phyloP scores from a whole-genome alignment of 2,329 filamentous ascomycete genomes.

The Neonectria sp. region DNA sequence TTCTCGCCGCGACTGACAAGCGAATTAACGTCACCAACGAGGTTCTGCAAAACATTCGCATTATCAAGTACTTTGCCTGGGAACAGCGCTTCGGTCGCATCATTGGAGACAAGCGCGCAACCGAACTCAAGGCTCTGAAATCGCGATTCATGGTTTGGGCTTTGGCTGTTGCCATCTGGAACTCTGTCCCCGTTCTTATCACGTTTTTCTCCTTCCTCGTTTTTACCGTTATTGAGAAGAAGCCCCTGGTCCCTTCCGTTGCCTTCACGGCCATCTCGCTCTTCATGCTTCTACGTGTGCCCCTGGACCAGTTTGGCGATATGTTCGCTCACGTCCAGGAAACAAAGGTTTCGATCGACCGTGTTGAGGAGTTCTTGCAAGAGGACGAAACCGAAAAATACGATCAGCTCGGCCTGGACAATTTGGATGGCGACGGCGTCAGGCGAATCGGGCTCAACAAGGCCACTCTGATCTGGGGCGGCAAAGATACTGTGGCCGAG shows the following conservation, averaged over 20 bases:
- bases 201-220: conserved; percentile 97
- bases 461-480: conserved; percentile 92
- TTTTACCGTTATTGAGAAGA: conserved; percentile 91
- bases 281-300: conserved; percentile 93
- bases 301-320: conserved; percentile 94
- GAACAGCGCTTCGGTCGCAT: conserved; percentile 90
- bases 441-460: conserved; percentile 87
- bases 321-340: conserved; percentile 99
- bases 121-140: conserved; percentile 84
- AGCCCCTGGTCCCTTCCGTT: conserved; percentile 90
- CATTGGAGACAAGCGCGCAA: conserved; percentile 88
- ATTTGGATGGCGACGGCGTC: conserved; percentile 77
- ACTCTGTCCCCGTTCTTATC: conserved; percentile 93
- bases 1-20: conserved; percentile 94
- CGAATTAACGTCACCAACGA: conserved; percentile 98
- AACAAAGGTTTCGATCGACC: conserved; percentile 95
- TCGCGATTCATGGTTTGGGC: conserved; percentile 93
- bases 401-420: conserved; percentile 81
- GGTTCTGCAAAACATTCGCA: conserved; percentile 95
- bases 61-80: conserved; percentile 99
- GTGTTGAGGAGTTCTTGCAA: conserved; percentile 92
- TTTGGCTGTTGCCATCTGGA: conserved; percentile 93
- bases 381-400: conserved; percentile 99
- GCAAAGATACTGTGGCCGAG: conserved; percentile 71
- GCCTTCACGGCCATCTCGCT: conserved; percentile 97